Base-by-base conservation (phyloP, 345 rosid species). In the Isatis tinctoria region DNA sequence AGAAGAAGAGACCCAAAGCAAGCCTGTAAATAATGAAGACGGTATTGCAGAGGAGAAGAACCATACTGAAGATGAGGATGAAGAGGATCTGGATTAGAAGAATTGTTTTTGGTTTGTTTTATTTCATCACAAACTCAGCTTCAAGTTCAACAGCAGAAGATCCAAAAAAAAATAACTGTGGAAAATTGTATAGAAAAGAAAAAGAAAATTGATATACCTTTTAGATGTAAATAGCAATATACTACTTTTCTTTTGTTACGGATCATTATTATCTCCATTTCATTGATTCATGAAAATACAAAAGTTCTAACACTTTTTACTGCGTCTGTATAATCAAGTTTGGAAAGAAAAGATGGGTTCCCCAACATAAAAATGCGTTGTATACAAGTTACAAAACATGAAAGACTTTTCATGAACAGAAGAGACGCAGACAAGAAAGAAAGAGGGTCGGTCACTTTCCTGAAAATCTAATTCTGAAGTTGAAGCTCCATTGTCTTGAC, bases 71-170 rank as follows among this genome's bases (percentile, higher is more conserved):
- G 28, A 49, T 20, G 54, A 76, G 87, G 83, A 78, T 18, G 84
- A 79, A 22, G 70, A 64, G 11, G 85, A 81, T 78, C 67, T 81
- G 67, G 82, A 80, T 62, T 87, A 89, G 83, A 87, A 92, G 92
- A 41, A 52, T 43, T 75, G 69, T 52, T 52, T 14, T 69, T 69
- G 70, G 65, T 54, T 54, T 47, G 10, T 28, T 75, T 65, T 48
- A 41, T 45, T 24, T 54, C 64, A 67, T 53, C 56, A 40, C 40
- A 75, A 60, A 60, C 74, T 48, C 57, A 26, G 32, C 22, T 43
- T 40, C 68, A 44, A 44, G 39, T 30, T 49, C 54, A 20, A 60
- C 47, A 28, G 40, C 74, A 49, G 45, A 60, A 22, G 24, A 22
- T 22, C 24, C 30, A 11, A 60, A 33, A 22, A 44, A 48, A 43